A percentile compares a stretch with the other conserved stretches of the same genome.
These are phyloP conservation scores for Friedmanniomyces simplex DNA, from an alignment of 495 filamentous ascomycete species.

Conservation along the genomic window DNA sequence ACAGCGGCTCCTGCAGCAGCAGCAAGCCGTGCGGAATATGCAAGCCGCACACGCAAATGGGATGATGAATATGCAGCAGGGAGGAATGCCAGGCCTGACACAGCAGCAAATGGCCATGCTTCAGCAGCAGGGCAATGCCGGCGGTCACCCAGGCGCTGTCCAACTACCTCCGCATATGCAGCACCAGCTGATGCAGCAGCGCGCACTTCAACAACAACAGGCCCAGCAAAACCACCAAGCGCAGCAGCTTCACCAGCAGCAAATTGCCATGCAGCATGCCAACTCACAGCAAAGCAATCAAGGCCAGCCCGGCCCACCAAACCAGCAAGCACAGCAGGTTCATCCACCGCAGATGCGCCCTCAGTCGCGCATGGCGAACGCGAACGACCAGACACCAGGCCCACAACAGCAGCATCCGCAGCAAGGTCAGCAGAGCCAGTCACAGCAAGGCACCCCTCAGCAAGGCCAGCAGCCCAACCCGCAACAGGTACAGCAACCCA, in stretches of 20 bases:
- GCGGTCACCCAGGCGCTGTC: neutral
- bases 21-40: constrained; percentile 30
- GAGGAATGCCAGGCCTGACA: constrained; percentile 12
- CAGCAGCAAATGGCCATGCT: constrained; percentile 16
- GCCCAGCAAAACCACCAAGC: constrained; percentile 12
- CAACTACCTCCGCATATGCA: constrained; percentile 25
- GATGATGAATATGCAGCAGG: constrained; percentile 14
- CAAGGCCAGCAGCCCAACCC: constrained; percentile 27
- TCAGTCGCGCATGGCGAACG: constrained; percentile 16
- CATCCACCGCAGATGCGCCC: constrained; percentile 17
- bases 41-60: constrained; percentile 14
- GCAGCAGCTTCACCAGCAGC: constrained; percentile 22
- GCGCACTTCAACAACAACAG: constrained; percentile 18
- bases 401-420: constrained; percentile 3
- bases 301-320: constrained; percentile 18
- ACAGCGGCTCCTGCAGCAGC: constrained; percentile 3
- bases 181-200: constrained; percentile 30
- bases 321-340: constrained; percentile 2
- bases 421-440: constrained; percentile 18
- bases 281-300: constrained; percentile 30
- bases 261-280: constrained; percentile 30
- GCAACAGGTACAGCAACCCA: constrained; percentile 32
- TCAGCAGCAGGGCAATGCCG: constrained; percentile 12
- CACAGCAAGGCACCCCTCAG: constrained; percentile 21
- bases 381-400: constrained; percentile 7